These are phyloP conservation scores for Fusarium irregulare DNA, from an alignment of 2,329 filamentous ascomycete species.

Conservation along the genomic window DNA sequence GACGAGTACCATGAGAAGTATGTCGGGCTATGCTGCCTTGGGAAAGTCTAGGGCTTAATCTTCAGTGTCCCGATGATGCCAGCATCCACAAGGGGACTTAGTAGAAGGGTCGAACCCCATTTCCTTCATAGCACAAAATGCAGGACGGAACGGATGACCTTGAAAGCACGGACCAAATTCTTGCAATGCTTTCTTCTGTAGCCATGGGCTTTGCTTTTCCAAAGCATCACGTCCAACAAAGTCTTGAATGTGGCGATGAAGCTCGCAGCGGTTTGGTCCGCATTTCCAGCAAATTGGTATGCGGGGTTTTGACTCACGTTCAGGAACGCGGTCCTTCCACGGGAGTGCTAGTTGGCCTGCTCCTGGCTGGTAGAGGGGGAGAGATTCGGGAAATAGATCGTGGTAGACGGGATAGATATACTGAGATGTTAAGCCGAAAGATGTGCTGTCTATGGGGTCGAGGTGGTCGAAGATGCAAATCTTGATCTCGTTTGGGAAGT, in stretches of 20 bases:
- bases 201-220: too few relatives aligned
- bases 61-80: too few relatives aligned
- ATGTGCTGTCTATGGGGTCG: background rate
- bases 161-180: too few relatives aligned
- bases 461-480: background rate
- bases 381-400: background rate
- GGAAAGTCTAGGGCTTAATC: too few relatives aligned
- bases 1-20: too few relatives aligned
- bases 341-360: fast-evolving
- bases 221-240: background rate
- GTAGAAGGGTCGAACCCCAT: too few relatives aligned
- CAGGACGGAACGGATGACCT: too few relatives aligned
- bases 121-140: too few relatives aligned
- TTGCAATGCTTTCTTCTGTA: too few relatives aligned
- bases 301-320: too few relatives aligned
- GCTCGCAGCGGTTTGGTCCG: background rate
- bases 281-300: background rate
- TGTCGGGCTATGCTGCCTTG: too few relatives aligned
- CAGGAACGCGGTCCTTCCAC: background rate
- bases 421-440: background rate
- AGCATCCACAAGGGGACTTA: too few relatives aligned
- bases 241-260: background rate
- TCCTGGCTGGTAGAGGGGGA: fast-evolving
- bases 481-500: fast-evolving
- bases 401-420: background rate